Evolutionary conservation across 768 basidiomycete genomes (phyloP).

Genomic region (Amanita rimosa): DNA sequence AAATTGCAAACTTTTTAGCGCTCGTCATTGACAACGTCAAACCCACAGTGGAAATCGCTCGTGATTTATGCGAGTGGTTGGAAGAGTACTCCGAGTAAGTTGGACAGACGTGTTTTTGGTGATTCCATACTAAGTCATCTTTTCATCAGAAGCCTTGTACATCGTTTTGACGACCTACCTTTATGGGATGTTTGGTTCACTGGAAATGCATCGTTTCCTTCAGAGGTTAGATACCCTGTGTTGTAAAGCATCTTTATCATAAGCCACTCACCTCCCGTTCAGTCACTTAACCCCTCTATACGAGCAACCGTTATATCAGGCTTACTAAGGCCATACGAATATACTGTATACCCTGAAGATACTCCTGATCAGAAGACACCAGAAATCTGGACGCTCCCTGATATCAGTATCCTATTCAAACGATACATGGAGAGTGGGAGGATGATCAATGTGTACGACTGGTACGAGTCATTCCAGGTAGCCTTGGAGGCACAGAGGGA

Average conservation of each 20-base stretch:
- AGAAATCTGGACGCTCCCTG: conserved; percentile 45
- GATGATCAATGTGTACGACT: conserved; percentile 82
- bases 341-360: conserved; percentile 14
- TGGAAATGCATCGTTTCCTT: conserved; percentile 49
- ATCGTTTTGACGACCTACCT: conserved; percentile 34
- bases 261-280: neutral
- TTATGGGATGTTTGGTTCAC: conserved; percentile 74
- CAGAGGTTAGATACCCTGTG: conserved; percentile 35
- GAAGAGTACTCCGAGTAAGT: conserved; percentile 34
- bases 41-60: conserved; percentile 10
- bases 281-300: conserved; percentile 64
- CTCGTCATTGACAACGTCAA: conserved; percentile 6
- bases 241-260: neutral
- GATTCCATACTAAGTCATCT: neutral
- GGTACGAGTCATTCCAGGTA: conserved; percentile 69
- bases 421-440: conserved; percentile 72
- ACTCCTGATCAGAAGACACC: neutral
- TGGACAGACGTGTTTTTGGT: conserved; percentile 8
- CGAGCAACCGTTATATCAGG: conserved; percentile 52
- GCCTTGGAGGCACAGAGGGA: conserved; percentile 52
- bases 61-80: conserved; percentile 38
- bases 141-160: conserved; percentile 9
- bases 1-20: conserved; percentile 14
- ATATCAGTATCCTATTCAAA: conserved; percentile 65
- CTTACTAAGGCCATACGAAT: conserved; percentile 47